Percentiles rank a stretch among this genome's conserved stretches.
These are phyloP conservation scores for Chamaecrista fasciculata DNA, from an alignment of 306 rosid genomes.

Conservation along the genomic window DNA sequence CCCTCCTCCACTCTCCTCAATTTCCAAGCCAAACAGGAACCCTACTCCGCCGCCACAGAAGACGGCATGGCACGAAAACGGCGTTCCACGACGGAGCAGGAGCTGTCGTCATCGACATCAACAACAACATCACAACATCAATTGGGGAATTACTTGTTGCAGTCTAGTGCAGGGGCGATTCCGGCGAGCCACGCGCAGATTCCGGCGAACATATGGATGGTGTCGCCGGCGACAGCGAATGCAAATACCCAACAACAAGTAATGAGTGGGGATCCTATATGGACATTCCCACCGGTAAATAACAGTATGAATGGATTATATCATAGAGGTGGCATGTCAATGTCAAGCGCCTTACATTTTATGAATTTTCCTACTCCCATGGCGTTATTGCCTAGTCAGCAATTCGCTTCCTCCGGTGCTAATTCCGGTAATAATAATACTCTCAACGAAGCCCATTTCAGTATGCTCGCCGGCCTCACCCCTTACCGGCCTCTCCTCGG, in stretches of 20 bases:
- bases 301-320: conserved; percentile 66
- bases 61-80: conserved; percentile 59
- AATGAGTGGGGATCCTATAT: conserved; percentile 66
- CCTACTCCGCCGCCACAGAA: conserved; percentile 32
- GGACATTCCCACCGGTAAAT: conserved; percentile 71
- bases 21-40: conserved; percentile 68
- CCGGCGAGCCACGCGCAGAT: conserved; percentile 69
- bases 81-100: conserved; percentile 43
- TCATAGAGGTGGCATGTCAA: conserved; percentile 61
- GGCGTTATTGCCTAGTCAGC: conserved; percentile 73
- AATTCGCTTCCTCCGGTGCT: conserved; percentile 34
- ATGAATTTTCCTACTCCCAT: conserved; percentile 82
- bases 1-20: conserved; percentile 51
- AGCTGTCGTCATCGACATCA: conserved; percentile 20
- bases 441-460: conserved; percentile 62
- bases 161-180: conserved; percentile 55
- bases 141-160: conserved; percentile 67
- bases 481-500: conserved; percentile 57
- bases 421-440: no score
- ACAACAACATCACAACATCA: conserved; percentile 45
- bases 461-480: conserved; percentile 67
- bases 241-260: conserved; percentile 63
- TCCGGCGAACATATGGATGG: conserved; percentile 88
- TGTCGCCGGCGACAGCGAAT: conserved; percentile 58
- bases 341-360: conserved; percentile 84